Evolutionary conservation across 208 protist genomes (phyloP), one percentile per base, ranked within the genome.

Genomic region (Leishmania arabica): DNA sequence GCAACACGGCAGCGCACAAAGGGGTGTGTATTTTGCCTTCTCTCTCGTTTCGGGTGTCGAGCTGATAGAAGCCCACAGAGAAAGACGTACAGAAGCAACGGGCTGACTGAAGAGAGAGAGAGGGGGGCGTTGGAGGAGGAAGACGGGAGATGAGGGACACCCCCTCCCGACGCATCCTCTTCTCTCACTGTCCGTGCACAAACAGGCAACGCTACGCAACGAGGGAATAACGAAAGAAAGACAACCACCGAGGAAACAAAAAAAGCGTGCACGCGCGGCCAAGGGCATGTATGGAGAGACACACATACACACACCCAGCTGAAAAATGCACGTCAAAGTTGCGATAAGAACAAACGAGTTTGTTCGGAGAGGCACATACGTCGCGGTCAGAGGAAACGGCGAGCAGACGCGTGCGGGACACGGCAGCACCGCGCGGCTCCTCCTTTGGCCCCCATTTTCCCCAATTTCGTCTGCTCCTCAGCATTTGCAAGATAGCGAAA

Each of bases 201-300:
- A 31, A 51, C 42, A 65, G 53, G 51, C 19, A 62, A 65, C 34
- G 31, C 53, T 49, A 27, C 53, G 72, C 42, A 56, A 53, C 42
- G 77, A 71, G 34, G 11, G 24, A 74, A 54, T 47, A n/a, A 72
- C 17, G 64, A 11, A 54, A 81, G 8, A 74, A 45, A 58, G 65
- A 53, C 24, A 51, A 21, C 31, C 40, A 4, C 15, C 45, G 40
- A 73, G 27, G 45, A 34, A 73, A 73, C 17, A 9, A 53, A 19
- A 37, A 49, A 31, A 53, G 45, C 37, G 69, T 34, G 47, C 27
- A 51, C 24, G 27, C 51, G 37, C 8, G 24, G 27, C 69, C 69
- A 73, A 73, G 42, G 24, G 45, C 8, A 17, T 54, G 69, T 9
- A 53, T 4, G 9, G 69, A 17, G 19, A 47, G 3, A 71, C 40